phyloP scores from a whole-genome alignment of 2,329 filamentous ascomycete species.

The Dryadomyces sulphureus region DNA sequence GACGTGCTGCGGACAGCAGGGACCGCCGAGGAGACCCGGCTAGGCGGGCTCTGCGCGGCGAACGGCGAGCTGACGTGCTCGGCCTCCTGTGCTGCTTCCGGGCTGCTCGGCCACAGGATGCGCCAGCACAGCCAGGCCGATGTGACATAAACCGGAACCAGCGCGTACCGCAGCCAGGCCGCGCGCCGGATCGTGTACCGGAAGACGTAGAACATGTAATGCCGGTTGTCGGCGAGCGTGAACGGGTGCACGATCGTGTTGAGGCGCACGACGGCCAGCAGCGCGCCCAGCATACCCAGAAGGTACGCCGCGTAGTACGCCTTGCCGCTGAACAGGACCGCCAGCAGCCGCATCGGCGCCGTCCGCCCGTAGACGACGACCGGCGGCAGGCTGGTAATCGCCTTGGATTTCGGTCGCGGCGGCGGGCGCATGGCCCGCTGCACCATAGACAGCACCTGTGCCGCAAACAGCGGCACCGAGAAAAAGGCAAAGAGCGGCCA shows the following conservation, averaged over 20 bases:
- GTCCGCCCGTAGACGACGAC: no score
- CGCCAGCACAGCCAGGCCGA: slow-evolving; percentile 56
- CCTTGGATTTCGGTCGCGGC: no score
- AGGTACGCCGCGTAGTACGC: slow-evolving; percentile 23
- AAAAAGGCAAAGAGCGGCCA: slow-evolving; percentile 87
- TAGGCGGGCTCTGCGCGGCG: no score
- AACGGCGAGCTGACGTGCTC: slow-evolving; percentile 9
- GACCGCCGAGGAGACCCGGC: no score
- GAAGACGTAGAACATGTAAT: slow-evolving; percentile 97
- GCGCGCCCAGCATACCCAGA: slow-evolving; percentile 19
- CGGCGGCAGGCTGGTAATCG: no score
- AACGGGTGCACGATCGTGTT: slow-evolving; percentile 96
- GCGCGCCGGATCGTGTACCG: slow-evolving; percentile 61
- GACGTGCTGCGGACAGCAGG: not conserved
- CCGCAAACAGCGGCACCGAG: slow-evolving; percentile 59
- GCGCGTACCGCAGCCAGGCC: slow-evolving; percentile 47
- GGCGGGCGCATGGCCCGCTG: no score
- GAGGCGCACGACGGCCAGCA: slow-evolving; percentile 44
- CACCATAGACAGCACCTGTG: slow-evolving; percentile 3
- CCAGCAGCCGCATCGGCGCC: slow-evolving; percentile 5
- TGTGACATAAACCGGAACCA: slow-evolving; percentile 54
- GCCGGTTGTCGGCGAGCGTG: slow-evolving; percentile 87
- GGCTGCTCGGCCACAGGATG: slow-evolving; percentile 31
- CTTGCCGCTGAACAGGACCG: slow-evolving; percentile 17
- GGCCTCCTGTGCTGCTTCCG: not conserved